Conservation (phyloP, 2,329 filamentous ascomycete genomes). For the Alternaria panax region DNA sequence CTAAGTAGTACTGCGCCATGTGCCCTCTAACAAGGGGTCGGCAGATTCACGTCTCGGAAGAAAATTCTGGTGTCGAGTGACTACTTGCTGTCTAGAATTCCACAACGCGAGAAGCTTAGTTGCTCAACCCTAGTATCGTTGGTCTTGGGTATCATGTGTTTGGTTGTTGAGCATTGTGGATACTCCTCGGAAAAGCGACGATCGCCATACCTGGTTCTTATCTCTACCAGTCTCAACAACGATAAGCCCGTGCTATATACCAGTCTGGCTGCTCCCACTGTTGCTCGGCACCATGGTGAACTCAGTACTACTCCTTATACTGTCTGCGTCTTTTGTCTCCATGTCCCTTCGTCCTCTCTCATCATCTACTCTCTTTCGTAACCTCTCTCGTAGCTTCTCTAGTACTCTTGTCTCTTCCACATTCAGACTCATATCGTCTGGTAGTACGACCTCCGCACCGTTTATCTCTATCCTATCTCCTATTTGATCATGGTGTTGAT, state of each 20-base stretch:
- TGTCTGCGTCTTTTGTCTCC: conserved; percentile 19
- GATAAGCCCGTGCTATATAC: conserved; percentile 18
- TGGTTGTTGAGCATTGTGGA: conserved; percentile 1
- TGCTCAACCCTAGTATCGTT: not conserved
- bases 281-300: conserved; percentile 30
- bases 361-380: conserved; percentile 31
- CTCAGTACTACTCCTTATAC: conserved; percentile 31
- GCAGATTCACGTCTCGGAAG: not conserved
- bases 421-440: conserved; percentile 46
- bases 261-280: conserved; percentile 14
- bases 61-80: not conserved
- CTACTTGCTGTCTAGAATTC: not conserved
- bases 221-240: conserved; percentile 11
- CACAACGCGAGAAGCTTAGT: not conserved
- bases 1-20: not conserved
- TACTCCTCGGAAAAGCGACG: conserved; percentile 16
- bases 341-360: conserved; percentile 4
- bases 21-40: not conserved
- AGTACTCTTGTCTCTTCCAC: conserved; percentile 47
- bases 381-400: conserved; percentile 43
- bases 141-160: not conserved
- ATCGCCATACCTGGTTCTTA: conserved; percentile 13
- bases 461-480: conserved; percentile 42
- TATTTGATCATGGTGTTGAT: conserved; percentile 24
- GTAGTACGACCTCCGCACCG: conserved; percentile 42